Evolutionary conservation across 768 basidiomycete species (phyloP), one percentile per base, ranked within the genome.

Genomic region (Hygrophorus pudorinus): DNA sequence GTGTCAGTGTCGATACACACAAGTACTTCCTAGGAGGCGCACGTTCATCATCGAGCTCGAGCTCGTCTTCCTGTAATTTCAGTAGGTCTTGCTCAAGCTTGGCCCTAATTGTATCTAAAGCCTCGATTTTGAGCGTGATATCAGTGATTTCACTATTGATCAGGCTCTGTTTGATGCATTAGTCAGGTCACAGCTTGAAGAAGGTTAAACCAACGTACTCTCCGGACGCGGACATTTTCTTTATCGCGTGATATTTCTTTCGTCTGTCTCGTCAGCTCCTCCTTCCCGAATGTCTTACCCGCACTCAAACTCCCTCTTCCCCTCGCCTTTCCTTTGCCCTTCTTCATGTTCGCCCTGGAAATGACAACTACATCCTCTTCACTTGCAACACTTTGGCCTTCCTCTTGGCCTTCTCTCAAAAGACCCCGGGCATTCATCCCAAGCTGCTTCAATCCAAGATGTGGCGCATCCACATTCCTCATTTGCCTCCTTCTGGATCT

Each of bases 21-120:
- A 7, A 40, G 17, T 6, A 31, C 27, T 41, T 49, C 36, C 21
- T 4, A 41, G 7, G 13, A 41, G 9, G 72, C 88, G 55, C 55
- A 93, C 91, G 62, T 65, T 99, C 94, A 48, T 96, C 94, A 55
- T 96, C 90, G n/a, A 99, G 66, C 56, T 97, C 94, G 17, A 99
- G 68, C 49, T 96, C 93, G 53, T 98, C 94, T 58, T 99, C 94
- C 46, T 93, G 87, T 37, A 97, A 59, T 58, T 78, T 85, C 27
- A 98, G 65, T 5, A 99, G 68, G 56, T 89, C 83, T 34, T 79
- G 71, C 56, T 92, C 87, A 18, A 98, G 68, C 51, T 82, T 83
- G 7, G 75, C 70, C 43, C 91, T 72, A 45, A 97, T 87, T 12
- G 65, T 71, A 53, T 93, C 89, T 29, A 98, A 65, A 4, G 82